Conservation (phyloP, 345 rosid genomes). For the Tarenaya hassleriana region DNA sequence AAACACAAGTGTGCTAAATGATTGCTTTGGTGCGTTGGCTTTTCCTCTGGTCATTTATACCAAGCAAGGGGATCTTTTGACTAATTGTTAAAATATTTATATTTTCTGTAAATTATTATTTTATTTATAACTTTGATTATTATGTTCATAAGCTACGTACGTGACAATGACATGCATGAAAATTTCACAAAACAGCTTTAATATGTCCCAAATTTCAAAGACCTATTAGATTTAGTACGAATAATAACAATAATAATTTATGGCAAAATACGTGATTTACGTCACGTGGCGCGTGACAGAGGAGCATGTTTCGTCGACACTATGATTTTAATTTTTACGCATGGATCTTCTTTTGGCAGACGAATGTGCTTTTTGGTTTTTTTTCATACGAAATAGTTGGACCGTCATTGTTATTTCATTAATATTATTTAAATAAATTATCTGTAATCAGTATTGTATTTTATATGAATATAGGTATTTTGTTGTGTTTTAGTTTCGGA, state of each 20-base stretch:
- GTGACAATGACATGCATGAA: conserved; percentile 20
- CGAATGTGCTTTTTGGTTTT: conserved; percentile 1
- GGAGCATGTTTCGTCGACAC: conserved; percentile 37
- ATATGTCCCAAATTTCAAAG: not conserved
- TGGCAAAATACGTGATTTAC: not conserved
- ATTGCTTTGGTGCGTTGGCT: conserved; percentile 15
- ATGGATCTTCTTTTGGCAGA: conserved; percentile 27
- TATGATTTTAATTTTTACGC: conserved; percentile 41
- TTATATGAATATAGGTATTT: too few species aligned
- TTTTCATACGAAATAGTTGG: too few species aligned
- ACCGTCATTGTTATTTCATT: too few species aligned
- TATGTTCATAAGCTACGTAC: conserved; percentile 12
- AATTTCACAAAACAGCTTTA: conserved; percentile 4
- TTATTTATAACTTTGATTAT: not conserved
- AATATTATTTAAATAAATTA: too few species aligned
- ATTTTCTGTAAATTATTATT: too few species aligned
- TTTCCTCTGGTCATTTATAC: conserved; percentile 21
- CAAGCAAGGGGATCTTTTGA: conserved; percentile 20
- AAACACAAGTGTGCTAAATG: conserved; percentile 6
- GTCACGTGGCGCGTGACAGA: conserved; percentile 22
- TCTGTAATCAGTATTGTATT: too few species aligned
- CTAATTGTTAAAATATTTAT: not conserved
- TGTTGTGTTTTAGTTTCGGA: not conserved
- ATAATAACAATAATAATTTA: too few species aligned
- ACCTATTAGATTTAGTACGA: not conserved